Conservation (phyloP, 2,329 filamentous ascomycete species). For the Lomentospora prolificans region DNA sequence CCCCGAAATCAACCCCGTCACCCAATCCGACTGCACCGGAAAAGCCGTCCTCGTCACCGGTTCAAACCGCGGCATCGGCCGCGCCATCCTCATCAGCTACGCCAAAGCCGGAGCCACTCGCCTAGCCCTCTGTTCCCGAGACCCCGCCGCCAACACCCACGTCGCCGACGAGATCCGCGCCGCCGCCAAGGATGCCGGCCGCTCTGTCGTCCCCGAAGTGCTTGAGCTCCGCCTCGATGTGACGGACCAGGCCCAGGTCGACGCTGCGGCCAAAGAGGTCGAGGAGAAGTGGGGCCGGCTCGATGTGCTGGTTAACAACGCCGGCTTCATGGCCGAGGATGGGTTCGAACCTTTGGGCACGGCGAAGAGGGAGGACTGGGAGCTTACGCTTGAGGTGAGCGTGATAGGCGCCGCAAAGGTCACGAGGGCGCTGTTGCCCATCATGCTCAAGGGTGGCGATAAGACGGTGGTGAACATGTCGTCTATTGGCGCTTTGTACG, state of each 20-base stretch:
- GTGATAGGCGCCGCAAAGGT: slow-evolving; percentile 37
- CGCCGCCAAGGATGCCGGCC: slow-evolving; percentile 21
- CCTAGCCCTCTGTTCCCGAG: slow-evolving; percentile 45
- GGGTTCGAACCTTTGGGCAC: slow-evolving; percentile 20
- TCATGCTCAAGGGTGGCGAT: slow-evolving; percentile 23
- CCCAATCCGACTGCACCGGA: slow-evolving; percentile 25
- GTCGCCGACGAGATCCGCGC: slow-evolving; percentile 21
- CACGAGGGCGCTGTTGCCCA: slow-evolving; percentile 35
- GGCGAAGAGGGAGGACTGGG: slow-evolving; percentile 31
- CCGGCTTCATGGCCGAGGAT: slow-evolving; percentile 25
- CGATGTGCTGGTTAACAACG: slow-evolving; percentile 34
- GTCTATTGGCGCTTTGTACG: slow-evolving; percentile 30
- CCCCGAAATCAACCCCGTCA: slow-evolving; percentile 33
- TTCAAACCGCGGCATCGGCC: slow-evolving; percentile 44
- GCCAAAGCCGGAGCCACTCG: slow-evolving; percentile 40
- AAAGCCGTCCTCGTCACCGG: slow-evolving; percentile 42
- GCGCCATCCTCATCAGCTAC: slow-evolving; percentile 42
- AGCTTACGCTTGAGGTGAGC: slow-evolving; percentile 38
- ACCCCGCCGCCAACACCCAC: slow-evolving; percentile 21
- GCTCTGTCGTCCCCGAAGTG: slow-evolving; percentile 21
- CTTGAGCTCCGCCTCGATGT: slow-evolving; percentile 30
- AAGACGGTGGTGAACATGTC: slow-evolving; percentile 37
- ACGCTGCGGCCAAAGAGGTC: slow-evolving; percentile 17
- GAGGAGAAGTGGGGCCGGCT: slow-evolving; percentile 22
- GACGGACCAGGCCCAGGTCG: slow-evolving; percentile 21